Percentiles rank a stretch among this genome's conserved stretches.
These are phyloP conservation scores for Talaromyces sp. DNA, from an alignment of 2,329 filamentous ascomycete genomes.

Conservation along the genomic window DNA sequence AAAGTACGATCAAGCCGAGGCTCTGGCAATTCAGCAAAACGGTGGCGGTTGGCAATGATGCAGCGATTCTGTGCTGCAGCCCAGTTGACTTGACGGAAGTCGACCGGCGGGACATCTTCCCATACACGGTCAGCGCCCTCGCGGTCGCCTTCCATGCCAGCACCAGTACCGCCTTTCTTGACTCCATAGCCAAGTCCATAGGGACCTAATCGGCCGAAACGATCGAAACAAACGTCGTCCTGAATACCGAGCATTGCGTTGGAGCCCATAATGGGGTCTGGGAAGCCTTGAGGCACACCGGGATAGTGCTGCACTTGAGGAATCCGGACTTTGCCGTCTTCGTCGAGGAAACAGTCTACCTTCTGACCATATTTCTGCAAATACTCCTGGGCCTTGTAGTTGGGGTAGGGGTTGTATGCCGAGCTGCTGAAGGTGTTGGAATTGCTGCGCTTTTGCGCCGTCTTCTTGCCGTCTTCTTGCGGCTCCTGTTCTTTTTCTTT, in stretches of 20 bases:
- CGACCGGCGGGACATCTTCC: constrained; percentile 65
- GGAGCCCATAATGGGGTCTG: constrained; percentile 79
- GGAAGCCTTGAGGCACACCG: constrained; percentile 78
- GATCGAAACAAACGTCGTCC: constrained; percentile 87
- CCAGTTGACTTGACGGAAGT: constrained; percentile 76
- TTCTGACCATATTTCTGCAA: constrained; percentile 54
- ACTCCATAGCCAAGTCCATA: constrained; percentile 86
- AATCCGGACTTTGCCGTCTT: constrained; percentile 56
- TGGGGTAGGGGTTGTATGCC: constrained; percentile 64
- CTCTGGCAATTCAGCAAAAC: constrained; percentile 52
- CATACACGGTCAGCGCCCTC: constrained; percentile 79
- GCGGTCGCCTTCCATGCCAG: constrained; percentile 78
- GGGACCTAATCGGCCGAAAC: constrained; percentile 79
- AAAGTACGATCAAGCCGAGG: constrained; percentile 30
- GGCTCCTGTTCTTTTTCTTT: constrained; percentile 21
- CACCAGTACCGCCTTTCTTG: constrained; percentile 72
- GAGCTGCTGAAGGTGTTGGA: constrained; percentile 36
- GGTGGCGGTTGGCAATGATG: constrained; percentile 62
- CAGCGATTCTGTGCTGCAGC: constrained; percentile 72
- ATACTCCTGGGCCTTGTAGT: constrained; percentile 57
- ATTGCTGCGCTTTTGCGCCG: constrained; percentile 9
- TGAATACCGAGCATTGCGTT: constrained; percentile 74
- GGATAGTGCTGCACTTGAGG: constrained; percentile 70
- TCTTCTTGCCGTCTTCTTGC: constrained; percentile 23
- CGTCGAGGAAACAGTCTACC: constrained; percentile 75